Conservation (phyloP, 2,329 filamentous ascomycete genomes). For the Penicillium sp. region DNA sequence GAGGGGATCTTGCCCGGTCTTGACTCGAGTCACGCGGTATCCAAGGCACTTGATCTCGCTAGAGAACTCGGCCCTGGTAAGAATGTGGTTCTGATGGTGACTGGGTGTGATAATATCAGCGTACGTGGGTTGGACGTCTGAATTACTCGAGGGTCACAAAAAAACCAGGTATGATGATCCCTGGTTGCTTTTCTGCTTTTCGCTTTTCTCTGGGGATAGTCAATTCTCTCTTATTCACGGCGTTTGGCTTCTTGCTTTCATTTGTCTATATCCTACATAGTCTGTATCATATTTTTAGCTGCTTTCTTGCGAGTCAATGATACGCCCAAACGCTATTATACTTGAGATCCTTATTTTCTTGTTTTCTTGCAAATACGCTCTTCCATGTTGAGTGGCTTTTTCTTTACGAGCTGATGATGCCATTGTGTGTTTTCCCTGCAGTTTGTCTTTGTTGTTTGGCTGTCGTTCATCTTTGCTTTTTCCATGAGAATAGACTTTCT, state of each 20-base stretch:
- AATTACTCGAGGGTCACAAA: not conserved
- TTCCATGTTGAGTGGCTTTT: not conserved
- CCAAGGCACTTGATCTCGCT: conserved; percentile 12
- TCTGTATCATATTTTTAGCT: not conserved
- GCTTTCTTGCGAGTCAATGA: not conserved
- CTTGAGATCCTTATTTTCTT: not conserved
- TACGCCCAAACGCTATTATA: not conserved
- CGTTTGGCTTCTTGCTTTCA: not conserved
- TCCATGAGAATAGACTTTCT: not conserved
- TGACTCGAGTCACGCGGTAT: conserved; percentile 26
- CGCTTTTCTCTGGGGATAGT: not conserved
- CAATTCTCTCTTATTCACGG: not conserved
- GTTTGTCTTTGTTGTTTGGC: not conserved
- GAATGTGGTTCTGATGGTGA: conserved; percentile 24
- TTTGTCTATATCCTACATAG: not conserved
- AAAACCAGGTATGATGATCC: not conserved
- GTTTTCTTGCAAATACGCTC: not conserved
- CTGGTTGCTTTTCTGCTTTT: not conserved
- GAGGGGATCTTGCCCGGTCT: conserved; percentile 21
- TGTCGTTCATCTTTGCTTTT: not conserved
- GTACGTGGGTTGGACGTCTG: conserved; percentile 9
- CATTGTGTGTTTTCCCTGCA: not conserved
- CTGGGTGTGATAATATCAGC: conserved; percentile 20
- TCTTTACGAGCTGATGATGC: not conserved
- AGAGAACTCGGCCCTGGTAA: conserved; percentile 20